These are phyloP conservation scores for Furcasterigmium furcatum DNA, from an alignment of 2,329 filamentous ascomycete genomes.

Conservation along the genomic window DNA sequence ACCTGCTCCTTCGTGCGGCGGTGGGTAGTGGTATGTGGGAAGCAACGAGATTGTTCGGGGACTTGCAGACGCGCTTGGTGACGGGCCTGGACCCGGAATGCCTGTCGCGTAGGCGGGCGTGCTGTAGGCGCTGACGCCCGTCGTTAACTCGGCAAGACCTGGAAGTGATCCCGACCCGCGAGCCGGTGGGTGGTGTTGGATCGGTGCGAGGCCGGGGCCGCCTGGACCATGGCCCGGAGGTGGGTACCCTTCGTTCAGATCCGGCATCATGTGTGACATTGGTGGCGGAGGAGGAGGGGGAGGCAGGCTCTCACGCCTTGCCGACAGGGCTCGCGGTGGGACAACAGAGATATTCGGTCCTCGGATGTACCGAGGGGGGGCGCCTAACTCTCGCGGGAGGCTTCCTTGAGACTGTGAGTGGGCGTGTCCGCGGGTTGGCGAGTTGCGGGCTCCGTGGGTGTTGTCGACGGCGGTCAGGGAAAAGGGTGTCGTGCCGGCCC, in stretches of 20 bases:
- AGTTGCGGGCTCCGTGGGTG: slow-evolving; percentile 8
- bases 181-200: slow-evolving; percentile 39
- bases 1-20: slow-evolving; percentile 34
- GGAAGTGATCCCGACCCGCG: slow-evolving; percentile 49
- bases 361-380: slow-evolving; percentile 21
- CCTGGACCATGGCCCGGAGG: slow-evolving; percentile 23
- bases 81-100: slow-evolving; percentile 30
- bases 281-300: slow-evolving; percentile 22
- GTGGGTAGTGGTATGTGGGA: slow-evolving; percentile 28
- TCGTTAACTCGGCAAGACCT: slow-evolving; percentile 60
- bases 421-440: slow-evolving; percentile 21
- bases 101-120: slow-evolving; percentile 50
- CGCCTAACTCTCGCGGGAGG: slow-evolving; percentile 28
- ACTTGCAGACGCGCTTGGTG: slow-evolving; percentile 35
- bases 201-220: slow-evolving; percentile 48
- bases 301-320: slow-evolving; percentile 38
- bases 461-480: slow-evolving; percentile 56
- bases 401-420: slow-evolving; percentile 45
- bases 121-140: slow-evolving; percentile 58
- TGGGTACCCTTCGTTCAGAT: slow-evolving; percentile 26
- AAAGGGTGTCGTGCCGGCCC: slow-evolving; percentile 84
- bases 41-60: slow-evolving; percentile 32
- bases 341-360: slow-evolving; percentile 24
- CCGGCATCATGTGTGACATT: slow-evolving; percentile 22
- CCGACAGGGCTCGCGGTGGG: slow-evolving; percentile 25